These are phyloP conservation scores for Hanseniaspora guilliermondii DNA, from an alignment of 805 yeast genomes.

Conservation along the genomic window DNA sequence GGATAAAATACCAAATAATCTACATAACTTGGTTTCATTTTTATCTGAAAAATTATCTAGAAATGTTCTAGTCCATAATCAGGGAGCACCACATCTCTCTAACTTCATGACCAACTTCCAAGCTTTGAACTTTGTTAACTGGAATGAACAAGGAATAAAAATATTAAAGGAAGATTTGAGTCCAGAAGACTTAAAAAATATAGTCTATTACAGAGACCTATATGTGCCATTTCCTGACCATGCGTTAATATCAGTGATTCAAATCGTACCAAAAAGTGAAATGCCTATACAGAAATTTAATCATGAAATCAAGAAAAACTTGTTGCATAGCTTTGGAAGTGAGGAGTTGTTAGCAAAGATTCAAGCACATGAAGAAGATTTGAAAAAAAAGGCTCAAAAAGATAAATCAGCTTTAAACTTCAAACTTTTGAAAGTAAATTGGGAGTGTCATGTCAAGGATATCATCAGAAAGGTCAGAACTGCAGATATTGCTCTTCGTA, in stretches of 20 bases:
- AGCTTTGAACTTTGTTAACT: not conserved
- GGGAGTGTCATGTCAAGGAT: conserved; percentile 5
- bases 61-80: not conserved
- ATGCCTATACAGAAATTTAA: not conserved
- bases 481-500: not conserved
- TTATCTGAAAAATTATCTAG: not conserved
- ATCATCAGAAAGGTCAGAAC: not conserved
- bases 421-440: not conserved
- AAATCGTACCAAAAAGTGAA: not conserved
- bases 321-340: not conserved
- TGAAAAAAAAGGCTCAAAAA: not conserved
- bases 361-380: not conserved
- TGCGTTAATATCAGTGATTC: not conserved
- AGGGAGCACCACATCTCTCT: not conserved
- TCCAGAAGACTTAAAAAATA: not conserved
- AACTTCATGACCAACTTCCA: not conserved
- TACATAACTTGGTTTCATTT: not conserved
- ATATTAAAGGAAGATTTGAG: not conserved
- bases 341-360: not conserved
- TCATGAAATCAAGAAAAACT: not conserved
- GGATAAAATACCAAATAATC: not conserved
- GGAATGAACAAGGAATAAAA: conserved; percentile 1
- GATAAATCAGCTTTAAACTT: not conserved
- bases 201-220: not conserved
- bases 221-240: not conserved